Base-by-base conservation (phyloP, 192 early-diverging fungal species). In the Chytriomyces sp. region DNA sequence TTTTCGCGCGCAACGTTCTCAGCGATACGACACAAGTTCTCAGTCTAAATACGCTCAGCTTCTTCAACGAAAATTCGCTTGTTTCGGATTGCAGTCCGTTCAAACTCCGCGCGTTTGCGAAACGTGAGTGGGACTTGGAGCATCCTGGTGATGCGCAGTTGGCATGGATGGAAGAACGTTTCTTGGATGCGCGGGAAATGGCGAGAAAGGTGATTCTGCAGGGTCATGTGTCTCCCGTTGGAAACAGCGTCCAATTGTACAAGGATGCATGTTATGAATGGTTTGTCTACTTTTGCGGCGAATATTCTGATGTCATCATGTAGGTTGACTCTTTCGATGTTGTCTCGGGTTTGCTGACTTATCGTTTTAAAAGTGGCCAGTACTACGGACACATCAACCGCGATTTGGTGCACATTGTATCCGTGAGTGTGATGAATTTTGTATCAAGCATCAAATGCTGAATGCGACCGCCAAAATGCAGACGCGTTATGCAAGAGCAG, bases 341-440 rank as follows among this genome's bases (percentile, higher is more conserved):
- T 35, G 8, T 69, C 26, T 13, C 44, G 66, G 46, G 16, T 45
- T 23, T 45, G 24, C 47, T 69, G 13, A 18, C 23, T 13, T 69
- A 16, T 44, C 1, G 1, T 23, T 69, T 10, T 24, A 10, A 8
- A 23, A 69, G 68, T 44, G 68, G 53, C 2, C 80, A 79, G 46
- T 85, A 83, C 57, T 86, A 72, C 69, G 87, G 87, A 1, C 87
- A 88, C 80, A 82, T 86, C 49, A 88, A 88, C 61, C 61, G 71
- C 16, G 87, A 88, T 64, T 49, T 83, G n/a, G 57, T 83, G 7
- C 78, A 79, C 35, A 13, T 79, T 23, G 23, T 79, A 20, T 65
- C 64, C 26, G 78, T 74, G 60, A 64, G 64, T 28, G 2, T 24
- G 2, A 35, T 1, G 35, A 2, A 35, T 0, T 35, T 35, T 0